phyloP scores from a whole-genome alignment of 768 basidiomycete genomes.

The Artomyces pyxidatus region DNA sequence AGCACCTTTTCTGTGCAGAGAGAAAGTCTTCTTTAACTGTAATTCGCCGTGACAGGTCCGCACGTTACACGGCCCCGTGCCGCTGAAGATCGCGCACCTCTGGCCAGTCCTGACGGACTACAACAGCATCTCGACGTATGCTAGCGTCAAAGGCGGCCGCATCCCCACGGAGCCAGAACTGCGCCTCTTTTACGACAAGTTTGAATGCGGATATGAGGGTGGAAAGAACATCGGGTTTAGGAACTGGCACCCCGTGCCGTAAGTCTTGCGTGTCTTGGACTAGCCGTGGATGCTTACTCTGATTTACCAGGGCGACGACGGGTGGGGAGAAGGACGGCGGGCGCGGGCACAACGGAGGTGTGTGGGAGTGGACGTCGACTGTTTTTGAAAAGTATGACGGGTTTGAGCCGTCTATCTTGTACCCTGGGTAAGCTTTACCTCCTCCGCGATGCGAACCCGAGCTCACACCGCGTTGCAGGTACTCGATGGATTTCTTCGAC shows the following conservation, averaged over 20 bases:
- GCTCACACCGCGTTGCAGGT: constrained; percentile 31
- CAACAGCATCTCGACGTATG: constrained; percentile 71
- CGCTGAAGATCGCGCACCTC: constrained; percentile 63
- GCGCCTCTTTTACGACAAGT: constrained; percentile 67
- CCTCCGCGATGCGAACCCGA: background rate
- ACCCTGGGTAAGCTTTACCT: constrained; percentile 62
- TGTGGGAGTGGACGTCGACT: constrained; percentile 98
- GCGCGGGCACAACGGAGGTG: constrained; percentile 83
- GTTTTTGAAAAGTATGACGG: constrained; percentile 63
- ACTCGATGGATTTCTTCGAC: constrained; percentile 90
- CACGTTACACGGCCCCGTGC: constrained; percentile 80
- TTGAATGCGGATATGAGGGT: constrained; percentile 65
- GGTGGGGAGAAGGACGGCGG: constrained; percentile 43
- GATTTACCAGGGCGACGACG: constrained; percentile 53
- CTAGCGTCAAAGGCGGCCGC: constrained; percentile 82
- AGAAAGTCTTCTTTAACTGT: too few species aligned
- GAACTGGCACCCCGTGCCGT: constrained; percentile 94
- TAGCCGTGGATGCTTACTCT: constrained; percentile 1
- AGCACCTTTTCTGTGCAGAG: constrained; percentile 12
- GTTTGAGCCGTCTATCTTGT: constrained; percentile 65
- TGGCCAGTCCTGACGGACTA: constrained; percentile 87
- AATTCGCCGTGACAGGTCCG: constrained; percentile 42
- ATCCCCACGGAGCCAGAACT: constrained; percentile 89
- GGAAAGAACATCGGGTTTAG: constrained; percentile 81
- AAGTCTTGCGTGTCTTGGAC: constrained; percentile 25